Evolutionary conservation across 2,329 filamentous ascomycete species (phyloP).

Genomic region (Amesomyces nigricolor): DNA sequence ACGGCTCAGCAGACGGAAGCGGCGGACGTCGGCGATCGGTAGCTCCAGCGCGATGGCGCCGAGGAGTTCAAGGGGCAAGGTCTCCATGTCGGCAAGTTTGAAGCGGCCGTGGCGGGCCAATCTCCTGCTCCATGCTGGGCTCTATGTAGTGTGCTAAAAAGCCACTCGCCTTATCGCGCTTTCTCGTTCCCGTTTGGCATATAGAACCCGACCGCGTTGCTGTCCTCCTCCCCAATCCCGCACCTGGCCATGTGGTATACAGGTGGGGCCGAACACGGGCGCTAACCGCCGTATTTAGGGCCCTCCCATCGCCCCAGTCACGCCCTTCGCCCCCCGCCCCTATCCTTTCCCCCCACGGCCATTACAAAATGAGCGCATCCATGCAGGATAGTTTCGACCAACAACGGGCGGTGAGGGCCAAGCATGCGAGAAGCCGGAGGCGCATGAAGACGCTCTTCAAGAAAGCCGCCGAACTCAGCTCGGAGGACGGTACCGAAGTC

Average conservation of each 20-base stretch:
- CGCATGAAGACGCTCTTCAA: not conserved
- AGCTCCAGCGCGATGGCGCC: not conserved
- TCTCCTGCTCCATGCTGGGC: not conserved
- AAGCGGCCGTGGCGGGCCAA: not conserved
- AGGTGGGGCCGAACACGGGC: not conserved
- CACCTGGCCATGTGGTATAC: not conserved
- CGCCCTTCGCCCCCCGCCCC: not conserved
- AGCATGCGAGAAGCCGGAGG: not conserved
- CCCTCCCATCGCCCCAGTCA: not conserved
- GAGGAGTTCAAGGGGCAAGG: not conserved
- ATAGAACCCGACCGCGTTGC: not conserved
- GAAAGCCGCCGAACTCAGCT: not conserved
- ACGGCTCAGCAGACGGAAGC: not conserved
- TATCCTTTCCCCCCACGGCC: not conserved
- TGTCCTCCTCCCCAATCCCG: not conserved
- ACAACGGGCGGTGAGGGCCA: not conserved
- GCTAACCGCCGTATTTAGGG: not conserved
- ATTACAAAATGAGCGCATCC: slow-evolving; percentile 1
- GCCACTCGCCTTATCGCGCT: not conserved
- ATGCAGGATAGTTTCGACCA: slow-evolving; percentile 1
- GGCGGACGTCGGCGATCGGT: not conserved
- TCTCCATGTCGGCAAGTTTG: not conserved
- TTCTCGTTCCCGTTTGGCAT: not conserved
- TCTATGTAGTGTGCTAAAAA: not conserved
- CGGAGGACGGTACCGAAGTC: not conserved